Evolutionary conservation across 768 basidiomycete species (phyloP).

Genomic region (Pleurotus ostreatus): DNA sequence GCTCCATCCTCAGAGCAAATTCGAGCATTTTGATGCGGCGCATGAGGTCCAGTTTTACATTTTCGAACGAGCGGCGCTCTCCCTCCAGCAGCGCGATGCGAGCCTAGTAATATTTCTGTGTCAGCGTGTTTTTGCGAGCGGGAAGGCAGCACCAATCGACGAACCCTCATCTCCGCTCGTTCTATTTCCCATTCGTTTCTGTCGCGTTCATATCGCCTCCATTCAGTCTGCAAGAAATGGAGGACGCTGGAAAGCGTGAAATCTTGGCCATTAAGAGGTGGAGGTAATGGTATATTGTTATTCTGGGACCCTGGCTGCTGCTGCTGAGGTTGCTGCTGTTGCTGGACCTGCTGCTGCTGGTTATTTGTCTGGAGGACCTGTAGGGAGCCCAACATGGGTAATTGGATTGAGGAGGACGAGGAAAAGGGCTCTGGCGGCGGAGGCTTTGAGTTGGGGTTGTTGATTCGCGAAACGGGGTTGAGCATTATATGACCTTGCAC

Average conservation of each 20-base stretch:
- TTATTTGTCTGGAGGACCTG: slow-evolving; percentile 57
- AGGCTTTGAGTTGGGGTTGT: slow-evolving; percentile 9
- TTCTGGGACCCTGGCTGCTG: slow-evolving; percentile 44
- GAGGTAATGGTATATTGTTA: slow-evolving; percentile 64
- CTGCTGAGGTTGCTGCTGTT: slow-evolving; percentile 48
- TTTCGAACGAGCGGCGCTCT: slow-evolving; percentile 95
- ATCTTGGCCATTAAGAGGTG: slow-evolving; percentile 86
- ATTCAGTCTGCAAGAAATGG: slow-evolving; percentile 97
- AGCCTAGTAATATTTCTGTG: slow-evolving; percentile 49
- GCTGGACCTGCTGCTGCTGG: slow-evolving; percentile 57
- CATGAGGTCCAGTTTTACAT: slow-evolving; percentile 92
- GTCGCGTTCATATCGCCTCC: slow-evolving; percentile 96
- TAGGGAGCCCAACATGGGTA: slow-evolving; percentile 72
- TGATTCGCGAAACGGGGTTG: slow-evolving; percentile 8
- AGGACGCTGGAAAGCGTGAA: slow-evolving; percentile 91
- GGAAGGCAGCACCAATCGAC: slow-evolving; percentile 27
- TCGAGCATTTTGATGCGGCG: slow-evolving; percentile 99
- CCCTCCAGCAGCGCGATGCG: slow-evolving; percentile 97
- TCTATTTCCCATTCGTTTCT: slow-evolving; percentile 99
- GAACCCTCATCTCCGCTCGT: slow-evolving; percentile 95
- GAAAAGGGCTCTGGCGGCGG: slow-evolving; percentile 12
- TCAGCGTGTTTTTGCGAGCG: slow-evolving; percentile 15
- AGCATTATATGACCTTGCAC: slow-evolving; percentile 8
- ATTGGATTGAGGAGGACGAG: slow-evolving; percentile 33
- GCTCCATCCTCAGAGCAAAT: slow-evolving; percentile 93